Evolutionary conservation across 2,329 filamentous ascomycete genomes (phyloP).

Genomic region (Cordyceps sp.): DNA sequence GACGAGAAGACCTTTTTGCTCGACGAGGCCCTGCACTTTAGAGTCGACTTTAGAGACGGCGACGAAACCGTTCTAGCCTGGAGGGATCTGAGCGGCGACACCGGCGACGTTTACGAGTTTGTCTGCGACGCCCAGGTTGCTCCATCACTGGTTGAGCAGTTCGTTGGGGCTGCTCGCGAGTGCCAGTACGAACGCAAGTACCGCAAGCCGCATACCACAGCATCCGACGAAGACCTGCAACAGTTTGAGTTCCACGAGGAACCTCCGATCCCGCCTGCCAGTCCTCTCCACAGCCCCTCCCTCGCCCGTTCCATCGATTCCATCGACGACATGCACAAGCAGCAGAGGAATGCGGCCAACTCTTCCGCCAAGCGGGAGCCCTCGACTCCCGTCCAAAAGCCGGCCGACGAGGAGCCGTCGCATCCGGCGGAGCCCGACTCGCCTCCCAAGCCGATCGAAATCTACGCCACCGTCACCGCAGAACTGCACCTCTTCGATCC

Average conservation of each 20-base stretch:
- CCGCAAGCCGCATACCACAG: slow-evolving; percentile 60
- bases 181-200: slow-evolving; percentile 98
- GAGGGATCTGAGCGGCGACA: slow-evolving; percentile 87
- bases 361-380: slow-evolving; percentile 26
- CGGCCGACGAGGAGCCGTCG: slow-evolving; percentile 15
- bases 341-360: slow-evolving; percentile 30
- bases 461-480: slow-evolving; percentile 57
- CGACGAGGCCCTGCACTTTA: slow-evolving; percentile 81
- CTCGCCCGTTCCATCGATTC: slow-evolving; percentile 38
- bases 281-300: slow-evolving; percentile 42
- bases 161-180: slow-evolving; percentile 70
- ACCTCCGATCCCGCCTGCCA: slow-evolving; percentile 47
- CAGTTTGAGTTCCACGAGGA: slow-evolving; percentile 65
- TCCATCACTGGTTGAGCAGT: slow-evolving; percentile 56
- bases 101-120: slow-evolving; percentile 93
- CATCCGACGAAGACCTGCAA: slow-evolving; percentile 63
- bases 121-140: slow-evolving; percentile 68
- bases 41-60: slow-evolving; percentile 63
- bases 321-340: slow-evolving; percentile 36
- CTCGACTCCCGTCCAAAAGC: slow-evolving; percentile 13
- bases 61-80: slow-evolving; percentile 82
- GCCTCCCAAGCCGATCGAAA: slow-evolving; percentile 51
- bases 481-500: slow-evolving; percentile 95
- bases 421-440: slow-evolving; percentile 2
- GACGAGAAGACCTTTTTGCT: slow-evolving; percentile 96